Percentiles rank a stretch among this genome's conserved stretches.
These are phyloP conservation scores for Clavispora carvajalis DNA, from an alignment of 805 yeast genomes.

Conservation along the genomic window DNA sequence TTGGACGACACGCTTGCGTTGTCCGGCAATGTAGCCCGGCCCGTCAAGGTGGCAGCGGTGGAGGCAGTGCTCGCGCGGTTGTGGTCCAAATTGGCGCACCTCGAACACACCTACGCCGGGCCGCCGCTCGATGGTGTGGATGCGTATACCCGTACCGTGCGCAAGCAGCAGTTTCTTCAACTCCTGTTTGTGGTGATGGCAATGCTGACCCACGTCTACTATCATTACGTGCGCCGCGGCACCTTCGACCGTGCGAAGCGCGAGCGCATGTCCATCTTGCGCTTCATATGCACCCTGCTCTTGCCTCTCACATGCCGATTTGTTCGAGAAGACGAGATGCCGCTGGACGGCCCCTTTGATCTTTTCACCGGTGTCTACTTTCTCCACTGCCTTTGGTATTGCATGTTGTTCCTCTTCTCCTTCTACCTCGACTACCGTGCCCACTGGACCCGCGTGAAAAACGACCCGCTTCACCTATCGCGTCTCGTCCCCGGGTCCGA, in stretches of 20 bases:
- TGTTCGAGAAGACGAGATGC: neutral
- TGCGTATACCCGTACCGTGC: neutral
- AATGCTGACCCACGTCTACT: neutral
- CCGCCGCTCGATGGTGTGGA: neutral
- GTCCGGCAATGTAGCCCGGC: neutral
- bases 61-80: neutral
- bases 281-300: neutral
- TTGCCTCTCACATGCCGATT: neutral
- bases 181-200: neutral
- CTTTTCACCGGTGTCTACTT: neutral
- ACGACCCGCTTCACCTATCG: neutral
- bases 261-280: neutral
- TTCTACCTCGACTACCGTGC: conserved; percentile 1
- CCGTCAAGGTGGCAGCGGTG: neutral
- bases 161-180: neutral
- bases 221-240: neutral
- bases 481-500: neutral
- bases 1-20: neutral
- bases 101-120: neutral
- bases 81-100: neutral
- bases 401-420: neutral
- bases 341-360: conserved; percentile 1
- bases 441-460: neutral
- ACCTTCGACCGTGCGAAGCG: neutral
- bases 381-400: neutral